Percentiles rank a stretch among this genome's conserved stretches.
Conservation (phyloP, 2,329 filamentous ascomycete species). For the Venturia asperata region DNA sequence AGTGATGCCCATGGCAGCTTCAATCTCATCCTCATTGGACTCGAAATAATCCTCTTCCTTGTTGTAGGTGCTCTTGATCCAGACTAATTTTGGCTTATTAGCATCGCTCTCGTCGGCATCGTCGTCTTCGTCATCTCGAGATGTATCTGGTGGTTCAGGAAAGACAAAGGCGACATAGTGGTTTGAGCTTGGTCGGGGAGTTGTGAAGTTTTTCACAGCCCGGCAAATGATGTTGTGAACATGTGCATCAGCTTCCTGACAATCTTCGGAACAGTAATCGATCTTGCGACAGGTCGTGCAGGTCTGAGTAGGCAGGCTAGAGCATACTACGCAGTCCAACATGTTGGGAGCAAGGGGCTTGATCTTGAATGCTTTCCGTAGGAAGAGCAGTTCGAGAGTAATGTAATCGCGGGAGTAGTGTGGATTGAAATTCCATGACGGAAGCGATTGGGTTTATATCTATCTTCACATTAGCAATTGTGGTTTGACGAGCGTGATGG, state of each 20-base stretch:
- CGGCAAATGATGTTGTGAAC: background rate
- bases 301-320: background rate
- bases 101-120: background rate
- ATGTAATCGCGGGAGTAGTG: background rate
- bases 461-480: background rate
- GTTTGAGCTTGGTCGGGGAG: no score
- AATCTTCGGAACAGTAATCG: background rate
- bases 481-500: background rate
- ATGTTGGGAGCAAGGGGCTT: background rate
- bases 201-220: background rate
- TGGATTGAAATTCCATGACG: background rate
- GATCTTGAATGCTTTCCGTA: background rate
- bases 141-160: background rate
- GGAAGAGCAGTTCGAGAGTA: background rate
- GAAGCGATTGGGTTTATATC: background rate
- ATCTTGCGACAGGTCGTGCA: background rate
- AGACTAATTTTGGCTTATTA: background rate
- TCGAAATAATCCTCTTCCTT: background rate
- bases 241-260: background rate
- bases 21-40: background rate
- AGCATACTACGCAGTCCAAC: background rate
- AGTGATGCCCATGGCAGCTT: background rate
- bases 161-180: background rate
- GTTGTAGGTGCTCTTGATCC: background rate
- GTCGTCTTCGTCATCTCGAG: background rate